Evolutionary conservation across 306 rosid species (phyloP), one percentile per base, ranked within the genome.

Genomic region (Potentilla sterilis): DNA sequence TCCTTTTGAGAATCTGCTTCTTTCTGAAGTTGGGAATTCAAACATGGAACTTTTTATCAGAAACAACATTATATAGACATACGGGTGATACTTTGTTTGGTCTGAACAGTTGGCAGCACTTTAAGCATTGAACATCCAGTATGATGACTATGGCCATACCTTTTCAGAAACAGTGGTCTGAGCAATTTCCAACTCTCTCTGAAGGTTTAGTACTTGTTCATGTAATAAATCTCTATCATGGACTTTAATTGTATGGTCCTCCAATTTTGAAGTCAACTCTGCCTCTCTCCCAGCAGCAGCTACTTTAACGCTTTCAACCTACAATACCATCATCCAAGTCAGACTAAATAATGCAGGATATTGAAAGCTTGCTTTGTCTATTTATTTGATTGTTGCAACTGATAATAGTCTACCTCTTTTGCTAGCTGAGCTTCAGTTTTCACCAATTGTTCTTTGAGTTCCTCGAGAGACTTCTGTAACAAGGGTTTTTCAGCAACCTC

Each of bases 251-350:
- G 77, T 86, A 63, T 86, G 88, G 41, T 91, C 96, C 37, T 87
- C 90, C 86, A 91, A 67, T 75, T 91, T 88, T 70, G 89, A 84
- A 67, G 67, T 77, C 64, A 93, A 80, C 63, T 88, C 91, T 48
- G 83, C 81, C 75, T 93, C 97, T 81, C 87, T 87, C 75, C 70
- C 88, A 42, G 89, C 83, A 28, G 92, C 88, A 42, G 86, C 87
- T 37, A 83, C 78, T 52, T 78, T 86, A 73, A 86, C 83, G 54
- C 69, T 87, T 85, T 86, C 89, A 80, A 91, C 86, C 98, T 93
- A 76, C 76, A 78, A 38, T 41, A 28, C 35, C 58, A 68, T 79
- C 62, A 66, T 43, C 69, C 52, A 47, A 77, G 74, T 86, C 70
- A 86, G 80, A 57, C 35, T 44, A 38, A 69, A 22, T 35, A 66